phyloP scores from a whole-genome alignment of 2,329 filamentous ascomycete species.

The Diplodia sapinea region DNA sequence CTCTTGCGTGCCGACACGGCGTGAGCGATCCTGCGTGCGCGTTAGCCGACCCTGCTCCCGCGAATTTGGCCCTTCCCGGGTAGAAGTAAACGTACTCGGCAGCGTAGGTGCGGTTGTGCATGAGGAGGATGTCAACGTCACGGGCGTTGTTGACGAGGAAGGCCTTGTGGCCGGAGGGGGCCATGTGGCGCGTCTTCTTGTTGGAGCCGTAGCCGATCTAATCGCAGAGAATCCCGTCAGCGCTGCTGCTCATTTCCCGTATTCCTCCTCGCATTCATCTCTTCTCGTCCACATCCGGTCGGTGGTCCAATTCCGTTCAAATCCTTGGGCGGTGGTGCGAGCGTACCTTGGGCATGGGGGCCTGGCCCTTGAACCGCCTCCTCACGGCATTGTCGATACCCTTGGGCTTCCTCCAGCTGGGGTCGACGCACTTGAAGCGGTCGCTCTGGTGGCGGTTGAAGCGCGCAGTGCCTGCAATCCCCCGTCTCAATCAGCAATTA shows the following conservation, averaged over 20 bases:
- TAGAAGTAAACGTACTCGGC: conserved; percentile 77
- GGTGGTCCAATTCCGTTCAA: conserved; percentile 1
- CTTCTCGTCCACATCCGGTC: conserved; percentile 7
- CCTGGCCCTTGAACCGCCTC: conserved; percentile 94
- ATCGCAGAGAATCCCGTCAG: conserved; percentile 40
- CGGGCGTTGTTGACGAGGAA: conserved; percentile 98
- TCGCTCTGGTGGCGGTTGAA: conserved; percentile 99
- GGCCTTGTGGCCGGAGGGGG: conserved; percentile 98
- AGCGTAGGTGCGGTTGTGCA: conserved; percentile 99
- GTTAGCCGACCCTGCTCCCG: conserved; percentile 32
- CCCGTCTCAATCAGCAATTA: conserved; percentile 27
- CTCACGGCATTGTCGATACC: conserved; percentile 99
- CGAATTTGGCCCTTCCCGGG: not conserved
- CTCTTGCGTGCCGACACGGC: conserved; percentile 98
- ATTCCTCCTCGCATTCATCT: not conserved
- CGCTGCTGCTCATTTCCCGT: conserved; percentile 33
- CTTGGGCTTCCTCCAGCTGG: conserved; percentile 99
- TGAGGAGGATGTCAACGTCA: conserved; percentile 96
- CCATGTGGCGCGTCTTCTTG: conserved; percentile 99
- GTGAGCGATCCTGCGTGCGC: conserved; percentile 80
- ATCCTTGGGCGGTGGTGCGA: conserved; percentile 22
- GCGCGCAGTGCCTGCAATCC: conserved; percentile 76
- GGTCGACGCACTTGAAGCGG: conserved; percentile 88
- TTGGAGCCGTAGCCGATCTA: conserved; percentile 99
- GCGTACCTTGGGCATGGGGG: conserved; percentile 96